Percentiles rank a stretch among this genome's conserved stretches.
Evolutionary conservation across 2,329 filamentous ascomycete genomes (phyloP).

Genomic region (Colletotrichum gloeosporioides): DNA sequence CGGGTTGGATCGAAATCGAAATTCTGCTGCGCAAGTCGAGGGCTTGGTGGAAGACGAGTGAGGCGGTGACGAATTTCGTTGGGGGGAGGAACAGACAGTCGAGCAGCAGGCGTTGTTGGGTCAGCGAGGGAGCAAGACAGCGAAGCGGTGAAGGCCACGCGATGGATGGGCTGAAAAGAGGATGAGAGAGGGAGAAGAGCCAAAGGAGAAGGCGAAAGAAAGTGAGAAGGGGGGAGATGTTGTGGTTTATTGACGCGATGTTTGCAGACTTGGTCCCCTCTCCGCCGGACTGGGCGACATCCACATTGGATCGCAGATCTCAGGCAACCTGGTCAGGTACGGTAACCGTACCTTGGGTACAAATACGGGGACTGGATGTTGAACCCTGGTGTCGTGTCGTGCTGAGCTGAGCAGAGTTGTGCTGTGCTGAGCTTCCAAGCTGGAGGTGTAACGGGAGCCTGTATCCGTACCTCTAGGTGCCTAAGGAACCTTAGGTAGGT

Average conservation of each 20-base stretch:
- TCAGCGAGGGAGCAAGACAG: not conserved
- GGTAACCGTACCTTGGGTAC: not conserved
- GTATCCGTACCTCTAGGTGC: no score
- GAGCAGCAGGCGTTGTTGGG: not conserved
- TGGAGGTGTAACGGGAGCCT: not conserved
- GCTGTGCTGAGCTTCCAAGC: not conserved
- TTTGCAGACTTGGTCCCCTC: not conserved
- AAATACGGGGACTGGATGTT: not conserved
- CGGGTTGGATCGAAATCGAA: not conserved
- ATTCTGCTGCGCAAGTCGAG: not conserved
- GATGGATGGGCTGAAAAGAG: not conserved
- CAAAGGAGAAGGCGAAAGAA: not conserved
- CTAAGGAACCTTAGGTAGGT: no score
- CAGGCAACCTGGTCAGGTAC: not conserved
- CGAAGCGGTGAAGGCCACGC: constrained; percentile 3
- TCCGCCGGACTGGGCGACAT: not conserved
- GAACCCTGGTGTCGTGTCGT: not conserved
- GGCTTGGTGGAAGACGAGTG: not conserved
- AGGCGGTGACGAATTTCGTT: constrained; percentile 13
- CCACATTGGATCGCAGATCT: not conserved
- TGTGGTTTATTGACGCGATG: constrained; percentile 4
- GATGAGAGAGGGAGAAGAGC: not conserved
- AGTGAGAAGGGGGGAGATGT: not conserved
- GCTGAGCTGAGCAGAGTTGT: not conserved
- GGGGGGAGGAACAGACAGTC: not conserved